Conservation (phyloP, 2,329 filamentous ascomycete species). For the Talaromyces sp. region DNA sequence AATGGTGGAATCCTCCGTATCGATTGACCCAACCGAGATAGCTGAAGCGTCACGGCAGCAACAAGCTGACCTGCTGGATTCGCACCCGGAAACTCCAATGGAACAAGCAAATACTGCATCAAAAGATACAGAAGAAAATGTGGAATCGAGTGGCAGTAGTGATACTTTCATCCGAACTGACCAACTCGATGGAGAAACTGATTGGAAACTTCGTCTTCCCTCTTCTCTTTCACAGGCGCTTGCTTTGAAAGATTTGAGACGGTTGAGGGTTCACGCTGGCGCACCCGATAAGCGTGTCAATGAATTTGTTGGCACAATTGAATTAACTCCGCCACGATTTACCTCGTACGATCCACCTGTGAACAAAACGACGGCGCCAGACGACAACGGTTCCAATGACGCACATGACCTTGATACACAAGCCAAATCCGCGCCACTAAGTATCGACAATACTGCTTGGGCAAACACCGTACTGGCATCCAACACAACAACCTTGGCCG, state of each 20-base stretch:
- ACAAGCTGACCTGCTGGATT: slow-evolving; percentile 23
- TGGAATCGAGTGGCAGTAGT: slow-evolving; percentile 47
- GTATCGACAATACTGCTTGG: slow-evolving; percentile 97
- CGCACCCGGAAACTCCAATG: slow-evolving; percentile 17
- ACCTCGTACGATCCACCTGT: slow-evolving; percentile 43
- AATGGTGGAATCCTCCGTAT: slow-evolving; percentile 48
- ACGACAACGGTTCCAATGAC: slow-evolving; percentile 17
- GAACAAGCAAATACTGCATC: slow-evolving; percentile 12
- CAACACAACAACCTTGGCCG: slow-evolving; percentile 80
- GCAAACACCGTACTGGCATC: slow-evolving; percentile 96
- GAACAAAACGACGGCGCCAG: slow-evolving; percentile 21
- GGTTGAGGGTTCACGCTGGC: slow-evolving; percentile 69
- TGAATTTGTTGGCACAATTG: slow-evolving; percentile 86
- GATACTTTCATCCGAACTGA: slow-evolving; percentile 98
- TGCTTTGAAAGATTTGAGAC: slow-evolving; percentile 62
- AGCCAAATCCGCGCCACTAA: slow-evolving; percentile 65
- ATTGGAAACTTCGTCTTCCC: slow-evolving; percentile 93
- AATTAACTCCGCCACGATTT: slow-evolving; percentile 58
- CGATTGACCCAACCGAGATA: slow-evolving; percentile 18
- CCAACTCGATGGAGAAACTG: slow-evolving; percentile 94
- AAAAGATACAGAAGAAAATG: slow-evolving; percentile 18
- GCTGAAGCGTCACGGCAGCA: slow-evolving; percentile 25
- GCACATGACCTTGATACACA: slow-evolving; percentile 16
- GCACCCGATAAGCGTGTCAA: slow-evolving; percentile 93
- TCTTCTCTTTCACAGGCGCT: slow-evolving; percentile 82